These are phyloP conservation scores for Aspergillus diversus DNA, from an alignment of 495 filamentous ascomycete genomes.

Conservation along the genomic window DNA sequence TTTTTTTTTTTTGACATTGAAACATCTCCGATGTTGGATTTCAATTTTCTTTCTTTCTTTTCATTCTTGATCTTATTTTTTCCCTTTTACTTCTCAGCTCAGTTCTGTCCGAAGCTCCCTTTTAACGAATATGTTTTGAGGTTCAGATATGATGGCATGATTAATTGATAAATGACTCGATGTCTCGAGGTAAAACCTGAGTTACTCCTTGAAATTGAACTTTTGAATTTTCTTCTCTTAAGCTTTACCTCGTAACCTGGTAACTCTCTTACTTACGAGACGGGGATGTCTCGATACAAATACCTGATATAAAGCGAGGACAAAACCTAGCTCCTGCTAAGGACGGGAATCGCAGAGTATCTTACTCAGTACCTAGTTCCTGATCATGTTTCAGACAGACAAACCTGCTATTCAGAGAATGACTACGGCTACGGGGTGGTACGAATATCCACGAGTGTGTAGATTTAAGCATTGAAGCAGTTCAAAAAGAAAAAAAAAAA, in stretches of 20 bases:
- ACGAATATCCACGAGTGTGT: no score
- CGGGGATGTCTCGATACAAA: no score
- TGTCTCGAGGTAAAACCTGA: conserved; percentile 21
- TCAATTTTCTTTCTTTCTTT: not conserved
- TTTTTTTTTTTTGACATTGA: conserved; percentile 29
- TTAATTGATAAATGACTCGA: conserved; percentile 11
- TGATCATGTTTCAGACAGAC: no score
- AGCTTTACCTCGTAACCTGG: not conserved
- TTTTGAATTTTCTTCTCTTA: conserved; percentile 9
- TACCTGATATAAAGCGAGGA: no score
- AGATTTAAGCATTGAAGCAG: no score
- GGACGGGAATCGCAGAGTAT: no score
- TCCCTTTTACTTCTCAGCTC: conserved; percentile 1
- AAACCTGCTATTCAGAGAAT: no score
- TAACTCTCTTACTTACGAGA: not conserved
- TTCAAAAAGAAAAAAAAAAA: no score
- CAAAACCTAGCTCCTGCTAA: no score
- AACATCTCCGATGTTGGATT: not conserved
- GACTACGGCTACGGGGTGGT: no score
- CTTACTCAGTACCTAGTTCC: no score
- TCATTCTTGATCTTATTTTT: conserved; percentile 11
- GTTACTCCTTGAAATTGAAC: conserved; percentile 15
- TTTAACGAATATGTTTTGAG: conserved; percentile 1
- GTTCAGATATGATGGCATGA: conserved; percentile 22
- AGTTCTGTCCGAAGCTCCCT: not conserved